Conservation (phyloP, 2,329 filamentous ascomycete species). For the Hypoxylon sp. region DNA sequence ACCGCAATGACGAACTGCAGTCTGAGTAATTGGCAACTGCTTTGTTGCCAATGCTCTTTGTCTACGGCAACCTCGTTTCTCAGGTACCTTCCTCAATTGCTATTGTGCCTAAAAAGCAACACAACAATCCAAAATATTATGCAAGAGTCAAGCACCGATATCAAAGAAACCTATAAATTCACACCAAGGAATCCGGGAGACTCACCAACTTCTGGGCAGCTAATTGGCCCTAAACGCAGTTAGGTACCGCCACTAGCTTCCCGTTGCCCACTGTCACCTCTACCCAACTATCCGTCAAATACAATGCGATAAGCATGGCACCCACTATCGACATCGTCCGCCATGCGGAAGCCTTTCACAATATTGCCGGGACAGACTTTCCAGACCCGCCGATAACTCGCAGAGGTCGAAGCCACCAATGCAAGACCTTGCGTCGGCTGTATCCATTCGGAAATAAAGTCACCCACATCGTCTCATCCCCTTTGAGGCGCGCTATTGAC, state of each 20-base stretch:
- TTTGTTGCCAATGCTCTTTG: constrained; percentile 6
- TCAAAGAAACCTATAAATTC: constrained; percentile 5
- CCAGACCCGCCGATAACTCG: constrained; percentile 81
- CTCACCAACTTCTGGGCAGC: background rate
- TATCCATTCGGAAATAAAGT: constrained; percentile 75
- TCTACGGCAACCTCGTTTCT: background rate
- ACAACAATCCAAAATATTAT: background rate
- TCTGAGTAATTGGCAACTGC: background rate
- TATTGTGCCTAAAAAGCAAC: background rate
- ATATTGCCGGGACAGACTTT: constrained; percentile 77
- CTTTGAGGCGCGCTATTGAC: constrained; percentile 81
- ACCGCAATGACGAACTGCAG: background rate
- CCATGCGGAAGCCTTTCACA: constrained; percentile 83
- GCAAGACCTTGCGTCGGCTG: constrained; percentile 65
- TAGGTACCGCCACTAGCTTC: background rate
- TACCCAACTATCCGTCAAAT: background rate
- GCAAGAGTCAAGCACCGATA: background rate
- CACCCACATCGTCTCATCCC: constrained; percentile 79
- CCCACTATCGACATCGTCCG: constrained; percentile 75
- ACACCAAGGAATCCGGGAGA: background rate
- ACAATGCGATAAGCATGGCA: constrained; percentile 46
- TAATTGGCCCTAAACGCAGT: background rate
- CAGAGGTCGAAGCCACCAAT: constrained; percentile 79
- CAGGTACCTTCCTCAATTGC: background rate
- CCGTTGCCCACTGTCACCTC: background rate